These are phyloP conservation scores for Eimeria maxima DNA, from an alignment of 169 alveolate genomes.

Conservation along the genomic window DNA sequence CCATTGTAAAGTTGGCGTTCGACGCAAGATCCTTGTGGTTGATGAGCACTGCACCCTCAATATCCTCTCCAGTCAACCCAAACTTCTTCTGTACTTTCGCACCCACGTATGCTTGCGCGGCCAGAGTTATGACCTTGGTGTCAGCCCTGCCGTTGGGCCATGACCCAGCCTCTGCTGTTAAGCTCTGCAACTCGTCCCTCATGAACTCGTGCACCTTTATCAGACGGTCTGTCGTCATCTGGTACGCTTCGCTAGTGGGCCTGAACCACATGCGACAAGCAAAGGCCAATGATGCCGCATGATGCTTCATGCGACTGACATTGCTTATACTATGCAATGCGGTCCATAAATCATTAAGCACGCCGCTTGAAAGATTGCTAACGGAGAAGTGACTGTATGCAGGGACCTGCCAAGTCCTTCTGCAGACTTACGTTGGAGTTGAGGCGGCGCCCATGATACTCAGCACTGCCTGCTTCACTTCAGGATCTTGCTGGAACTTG, in stretches of 20 bases:
- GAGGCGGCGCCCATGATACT: conserved; percentile 80
- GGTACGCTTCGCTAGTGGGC: conserved; percentile 61
- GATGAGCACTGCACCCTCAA: conserved; percentile 86
- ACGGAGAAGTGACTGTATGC: not conserved
- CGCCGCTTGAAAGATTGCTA: not conserved
- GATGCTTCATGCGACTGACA: not conserved
- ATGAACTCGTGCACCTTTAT: conserved; percentile 86
- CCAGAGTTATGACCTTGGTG: conserved; percentile 84
- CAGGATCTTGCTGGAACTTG: conserved; percentile 85
- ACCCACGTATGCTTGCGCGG: conserved; percentile 88
- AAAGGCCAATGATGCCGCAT: not conserved
- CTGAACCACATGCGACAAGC: conserved; percentile 5
- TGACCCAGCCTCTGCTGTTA: conserved; percentile 82
- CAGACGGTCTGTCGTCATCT: conserved; percentile 75
- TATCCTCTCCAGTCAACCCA: conserved; percentile 85
- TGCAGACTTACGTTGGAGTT: conserved; percentile 34
- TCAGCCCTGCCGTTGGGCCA: conserved; percentile 80
- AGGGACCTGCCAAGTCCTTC: not conserved
- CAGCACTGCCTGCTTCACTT: conserved; percentile 71
- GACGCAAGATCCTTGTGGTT: conserved; percentile 84
- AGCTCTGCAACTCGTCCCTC: conserved; percentile 84
- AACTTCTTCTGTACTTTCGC: conserved; percentile 87
- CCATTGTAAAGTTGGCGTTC: conserved; percentile 85
- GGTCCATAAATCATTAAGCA: not conserved
- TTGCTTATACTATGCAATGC: not conserved